Base-by-base conservation (phyloP, 1,284 basidiomycete genomes). In the Ganoderma sinense region DNA sequence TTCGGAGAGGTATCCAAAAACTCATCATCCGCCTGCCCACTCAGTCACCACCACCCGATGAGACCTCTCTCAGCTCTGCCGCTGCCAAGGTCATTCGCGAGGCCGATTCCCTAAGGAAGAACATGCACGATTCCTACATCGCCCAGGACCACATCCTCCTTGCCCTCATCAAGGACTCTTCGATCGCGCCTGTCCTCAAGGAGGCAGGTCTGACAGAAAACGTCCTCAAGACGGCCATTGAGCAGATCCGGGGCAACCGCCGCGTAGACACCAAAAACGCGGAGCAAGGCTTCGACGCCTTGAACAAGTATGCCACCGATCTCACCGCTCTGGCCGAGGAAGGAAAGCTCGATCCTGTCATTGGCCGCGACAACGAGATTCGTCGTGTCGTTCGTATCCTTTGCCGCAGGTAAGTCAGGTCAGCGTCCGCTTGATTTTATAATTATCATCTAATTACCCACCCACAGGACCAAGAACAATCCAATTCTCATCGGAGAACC, bases 401-500 rank as follows among this genome's bases (percentile, higher is more conserved):
- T 36, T 94, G 91, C 67, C 84, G 94, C 81, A 86, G 93, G 89
- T 89, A 72, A 72, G 79, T 69, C 2, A 4, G 64, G 79, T 69
- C 2, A n/a, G 5, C 64, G 23, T 39, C 40, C 61, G 61, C 56
- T 18, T 6, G 20, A 58, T 40, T 40, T 36, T 55, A 4, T 58
- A 23, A 26, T 6, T 0, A 33, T 23, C 14, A 43, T 40, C 39
- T 82, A 39, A 82, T 66, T 64, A n/a, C 26, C 10, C n/a, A 4
- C 56, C 39, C 59, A 16, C 69, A 92, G 95, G 77, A 96, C 94
- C 13, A 96, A 97, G 82, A 97, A 97, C 81, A 97, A 97, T 77
- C 94, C 96, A 26, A 94, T 97, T 62, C 89, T 97, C 53, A 95
- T 97, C 71, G 96, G 96, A 71, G 95, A 97, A 80, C 96, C 96